Evolutionary conservation across 805 yeast genomes (phyloP).

Genomic region (Saturnispora halmiae): DNA sequence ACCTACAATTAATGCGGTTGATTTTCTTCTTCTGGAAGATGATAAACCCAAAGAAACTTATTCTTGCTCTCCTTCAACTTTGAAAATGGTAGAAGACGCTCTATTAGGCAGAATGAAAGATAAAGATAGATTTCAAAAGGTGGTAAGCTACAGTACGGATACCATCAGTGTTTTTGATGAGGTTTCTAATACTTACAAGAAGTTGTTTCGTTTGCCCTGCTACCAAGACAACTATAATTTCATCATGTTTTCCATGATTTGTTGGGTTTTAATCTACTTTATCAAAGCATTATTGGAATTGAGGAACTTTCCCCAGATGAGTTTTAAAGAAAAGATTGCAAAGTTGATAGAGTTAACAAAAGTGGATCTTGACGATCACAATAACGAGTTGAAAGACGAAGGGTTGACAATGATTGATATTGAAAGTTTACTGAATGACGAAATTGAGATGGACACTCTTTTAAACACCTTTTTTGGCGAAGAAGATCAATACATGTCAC

Average conservation of each 20-base stretch:
- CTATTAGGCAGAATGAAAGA: background rate
- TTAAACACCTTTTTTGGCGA: background rate
- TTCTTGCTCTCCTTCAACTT: background rate
- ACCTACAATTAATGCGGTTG: background rate
- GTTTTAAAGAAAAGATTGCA: background rate
- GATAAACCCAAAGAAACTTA: background rate
- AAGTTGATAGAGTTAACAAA: background rate
- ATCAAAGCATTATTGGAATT: constrained; percentile 2
- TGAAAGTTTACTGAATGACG: background rate
- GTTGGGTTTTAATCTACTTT: constrained; percentile 1
- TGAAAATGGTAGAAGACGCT: constrained; percentile 1
- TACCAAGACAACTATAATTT: background rate
- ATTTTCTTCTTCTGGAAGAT: background rate
- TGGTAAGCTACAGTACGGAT: background rate
- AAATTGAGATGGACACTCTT: constrained; percentile 4
- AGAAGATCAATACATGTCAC: background rate
- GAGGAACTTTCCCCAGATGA: background rate
- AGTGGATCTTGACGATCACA: background rate
- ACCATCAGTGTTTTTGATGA: background rate
- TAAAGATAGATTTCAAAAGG: background rate
- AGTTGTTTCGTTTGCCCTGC: background rate
- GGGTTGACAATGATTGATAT: background rate
- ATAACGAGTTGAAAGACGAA: background rate
- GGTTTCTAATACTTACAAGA: background rate
- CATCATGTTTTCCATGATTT: background rate